phyloP scores from a whole-genome alignment of 495 filamentous ascomycete genomes.

The Friedmanniomyces simplex region DNA sequence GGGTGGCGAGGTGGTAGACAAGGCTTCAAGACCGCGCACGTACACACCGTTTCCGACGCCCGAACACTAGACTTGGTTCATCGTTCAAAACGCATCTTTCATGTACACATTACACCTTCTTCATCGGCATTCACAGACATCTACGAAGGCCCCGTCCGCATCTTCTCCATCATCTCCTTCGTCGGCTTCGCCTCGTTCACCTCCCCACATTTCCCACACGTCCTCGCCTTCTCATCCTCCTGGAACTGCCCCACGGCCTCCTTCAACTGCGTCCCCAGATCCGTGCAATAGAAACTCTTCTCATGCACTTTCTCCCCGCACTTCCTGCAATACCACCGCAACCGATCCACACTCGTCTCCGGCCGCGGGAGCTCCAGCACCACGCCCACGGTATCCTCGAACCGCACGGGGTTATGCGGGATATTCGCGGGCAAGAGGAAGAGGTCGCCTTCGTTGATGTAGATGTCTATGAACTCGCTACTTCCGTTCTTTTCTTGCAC shows the following conservation, averaged over 20 bases:
- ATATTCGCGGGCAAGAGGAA: conserved; percentile 84
- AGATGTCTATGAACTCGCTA: conserved; percentile 63
- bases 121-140: conserved; percentile 11
- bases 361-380: conserved; percentile 85
- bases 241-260: conserved; percentile 78
- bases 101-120: background rate
- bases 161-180: conserved; percentile 26
- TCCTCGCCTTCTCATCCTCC: conserved; percentile 57
- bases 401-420: conserved; percentile 72
- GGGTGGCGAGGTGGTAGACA: too few relatives aligned
- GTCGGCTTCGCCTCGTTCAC: conserved; percentile 46
- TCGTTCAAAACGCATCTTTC: background rate
- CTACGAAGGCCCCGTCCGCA: conserved; percentile 15
- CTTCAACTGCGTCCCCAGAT: conserved; percentile 96
- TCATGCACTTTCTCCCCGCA: conserved; percentile 74
- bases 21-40: too few relatives aligned
- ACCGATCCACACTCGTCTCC: conserved; percentile 55
- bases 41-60: too few relatives aligned
- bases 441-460: conserved; percentile 86
- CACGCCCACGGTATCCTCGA: conserved; percentile 61
- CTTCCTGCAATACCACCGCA: conserved; percentile 81
- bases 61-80: too few relatives aligned
- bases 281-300: conserved; percentile 74
- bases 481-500: conserved; percentile 42
- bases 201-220: conserved; percentile 66